Percentiles rank a stretch among this genome's conserved stretches.
These are phyloP conservation scores for Debaryomyces hansenii DNA, from an alignment of 805 yeast species.

Conservation along the genomic window DNA sequence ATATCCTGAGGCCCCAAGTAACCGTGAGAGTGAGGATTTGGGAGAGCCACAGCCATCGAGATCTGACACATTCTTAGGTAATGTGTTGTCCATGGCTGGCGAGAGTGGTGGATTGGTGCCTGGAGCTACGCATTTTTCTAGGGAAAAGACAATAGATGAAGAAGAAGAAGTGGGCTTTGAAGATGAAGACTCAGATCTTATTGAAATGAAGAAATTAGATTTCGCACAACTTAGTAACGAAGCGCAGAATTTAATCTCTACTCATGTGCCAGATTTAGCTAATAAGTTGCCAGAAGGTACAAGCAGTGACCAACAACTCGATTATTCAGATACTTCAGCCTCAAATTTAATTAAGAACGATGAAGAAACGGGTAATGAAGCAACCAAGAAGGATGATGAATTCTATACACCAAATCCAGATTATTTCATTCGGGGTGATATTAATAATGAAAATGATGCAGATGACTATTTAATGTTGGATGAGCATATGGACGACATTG, in stretches of 20 bases:
- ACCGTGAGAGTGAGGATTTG: constrained; percentile 5
- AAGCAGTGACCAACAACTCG: background rate
- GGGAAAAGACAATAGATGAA: constrained; percentile 20
- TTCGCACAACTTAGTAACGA: constrained; percentile 47
- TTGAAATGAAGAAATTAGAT: constrained; percentile 46
- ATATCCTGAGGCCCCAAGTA: constrained; percentile 17
- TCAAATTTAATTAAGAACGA: background rate
- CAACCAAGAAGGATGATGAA: background rate
- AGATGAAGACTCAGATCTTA: constrained; percentile 28
- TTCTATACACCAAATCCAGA: constrained; percentile 48
- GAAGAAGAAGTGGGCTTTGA: constrained; percentile 29
- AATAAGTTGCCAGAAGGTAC: constrained; percentile 5
- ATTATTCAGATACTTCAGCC: background rate
- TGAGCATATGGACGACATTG: constrained; percentile 31
- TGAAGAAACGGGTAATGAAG: constrained; percentile 1
- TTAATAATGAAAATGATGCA: constrained; percentile 23
- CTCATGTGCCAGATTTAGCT: constrained; percentile 40
- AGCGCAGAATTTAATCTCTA: constrained; percentile 54
- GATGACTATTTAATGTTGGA: constrained; percentile 30
- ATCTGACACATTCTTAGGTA: constrained; percentile 41
- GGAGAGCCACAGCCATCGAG: constrained; percentile 15
- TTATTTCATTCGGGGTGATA: constrained; percentile 29
- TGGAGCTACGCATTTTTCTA: constrained; percentile 27
- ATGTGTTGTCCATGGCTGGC: constrained; percentile 26
- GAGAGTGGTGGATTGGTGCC: constrained; percentile 42